These are phyloP conservation scores for Crithidia sp. DNA, from an alignment of 208 protist species.

Conservation along the genomic window DNA sequence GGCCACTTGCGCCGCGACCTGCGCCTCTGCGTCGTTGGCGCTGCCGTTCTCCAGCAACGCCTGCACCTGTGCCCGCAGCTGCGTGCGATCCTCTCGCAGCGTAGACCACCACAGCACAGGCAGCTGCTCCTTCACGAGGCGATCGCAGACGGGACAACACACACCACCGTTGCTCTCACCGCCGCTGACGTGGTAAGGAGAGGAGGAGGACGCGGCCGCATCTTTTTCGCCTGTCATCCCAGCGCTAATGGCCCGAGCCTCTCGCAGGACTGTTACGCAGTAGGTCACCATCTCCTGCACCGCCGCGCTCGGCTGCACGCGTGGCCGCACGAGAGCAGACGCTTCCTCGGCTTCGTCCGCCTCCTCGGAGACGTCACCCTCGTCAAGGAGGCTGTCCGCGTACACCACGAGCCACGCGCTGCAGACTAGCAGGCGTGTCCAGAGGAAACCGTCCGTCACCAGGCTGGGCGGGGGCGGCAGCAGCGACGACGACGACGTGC, in stretches of 20 bases:
- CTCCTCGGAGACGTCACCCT: background rate
- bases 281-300: constrained; percentile 31
- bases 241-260: constrained; percentile 39
- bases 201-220: background rate
- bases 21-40: constrained; percentile 10
- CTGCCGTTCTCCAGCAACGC: constrained; percentile 22
- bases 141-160: constrained; percentile 54
- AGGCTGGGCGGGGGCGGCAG: constrained; percentile 47
- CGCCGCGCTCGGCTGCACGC: constrained; percentile 20
- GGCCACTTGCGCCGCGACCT: constrained; percentile 8
- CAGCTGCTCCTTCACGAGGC: constrained; percentile 29
- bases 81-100: constrained; percentile 40
- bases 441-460: constrained; percentile 57
- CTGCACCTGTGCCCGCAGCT: constrained; percentile 31
- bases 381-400: constrained; percentile 31
- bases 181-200: background rate
- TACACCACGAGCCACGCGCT: constrained; percentile 63
- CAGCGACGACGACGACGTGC: constrained; percentile 44
- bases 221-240: constrained; percentile 22
- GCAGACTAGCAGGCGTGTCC: constrained; percentile 67
- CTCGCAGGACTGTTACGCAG: constrained; percentile 53
- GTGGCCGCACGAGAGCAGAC: background rate
- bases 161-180: background rate
- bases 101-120: constrained; percentile 39
- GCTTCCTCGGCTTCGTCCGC: background rate